phyloP scores from a whole-genome alignment of 768 basidiomycete genomes.

The Phaeotremella fagi region DNA sequence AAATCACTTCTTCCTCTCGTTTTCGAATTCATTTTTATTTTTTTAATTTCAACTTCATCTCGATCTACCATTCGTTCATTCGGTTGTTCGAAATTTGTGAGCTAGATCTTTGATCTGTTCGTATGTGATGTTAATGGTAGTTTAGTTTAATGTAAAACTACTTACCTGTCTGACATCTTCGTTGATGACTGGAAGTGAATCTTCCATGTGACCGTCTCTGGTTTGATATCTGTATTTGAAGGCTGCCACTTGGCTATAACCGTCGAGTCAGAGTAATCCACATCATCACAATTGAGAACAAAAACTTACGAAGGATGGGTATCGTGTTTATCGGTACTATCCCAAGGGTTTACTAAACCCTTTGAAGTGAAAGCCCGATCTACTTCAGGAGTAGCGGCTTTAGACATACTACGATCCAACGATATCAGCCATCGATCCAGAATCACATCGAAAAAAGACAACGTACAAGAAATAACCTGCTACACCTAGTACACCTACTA shows the following conservation, averaged over 20 bases:
- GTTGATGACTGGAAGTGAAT: conserved; percentile 39
- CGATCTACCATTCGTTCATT: conserved; percentile 6
- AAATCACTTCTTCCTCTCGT: conserved; percentile 3
- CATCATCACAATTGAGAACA: not conserved
- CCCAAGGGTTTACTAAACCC: conserved; percentile 45
- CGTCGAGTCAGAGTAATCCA: not conserved
- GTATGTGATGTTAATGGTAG: no score
- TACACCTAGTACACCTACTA: conserved; percentile 34
- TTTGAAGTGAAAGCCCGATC: conserved; percentile 24
- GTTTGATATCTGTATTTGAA: conserved; percentile 47
- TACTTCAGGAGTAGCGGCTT: conserved; percentile 37
- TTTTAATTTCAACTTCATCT: not conserved
- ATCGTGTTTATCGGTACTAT: conserved; percentile 32
- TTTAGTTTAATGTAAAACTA: not conserved
- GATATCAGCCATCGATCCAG: not conserved
- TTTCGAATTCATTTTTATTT: conserved; percentile 5
- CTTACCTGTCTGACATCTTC: conserved; percentile 29
- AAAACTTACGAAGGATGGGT: conserved; percentile 34
- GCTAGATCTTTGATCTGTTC: conserved; percentile 15
- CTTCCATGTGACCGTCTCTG: conserved; percentile 40
- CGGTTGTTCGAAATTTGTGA: conserved; percentile 17
- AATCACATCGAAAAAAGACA: not conserved
- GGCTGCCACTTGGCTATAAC: conserved; percentile 32
- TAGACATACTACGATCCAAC: conserved; percentile 28
- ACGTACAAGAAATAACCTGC: conserved; percentile 47